Base-by-base conservation (phyloP, 169 alveolate genomes). In the Plasmodium yoelii region DNA sequence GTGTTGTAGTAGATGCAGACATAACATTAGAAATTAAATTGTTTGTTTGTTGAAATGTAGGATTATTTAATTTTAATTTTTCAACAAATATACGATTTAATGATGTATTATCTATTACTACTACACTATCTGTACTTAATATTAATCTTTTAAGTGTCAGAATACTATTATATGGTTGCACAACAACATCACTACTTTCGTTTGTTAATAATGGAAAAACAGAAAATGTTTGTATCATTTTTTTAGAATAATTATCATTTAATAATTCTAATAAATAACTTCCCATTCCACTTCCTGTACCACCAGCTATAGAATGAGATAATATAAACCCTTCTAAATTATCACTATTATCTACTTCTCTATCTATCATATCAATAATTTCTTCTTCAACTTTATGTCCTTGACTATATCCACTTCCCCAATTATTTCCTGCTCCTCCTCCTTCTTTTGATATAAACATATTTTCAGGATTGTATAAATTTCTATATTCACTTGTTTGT, bases 241-340 rank as follows among this genome's bases (percentile, higher is more conserved):
- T 93, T 89, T 97, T 97, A 15, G 99, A 99, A 88, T 94, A 98
- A 75, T 96, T 94, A 84, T 99, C 99, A 91, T 97, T 97, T 46
- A 99, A 94, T 87, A 94, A 94, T 84, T 98, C 99, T 63, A 99
- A 90, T 55, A 99, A 84, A 91, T 97, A 98, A 73, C 99, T 97
- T 2, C 99, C 99, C 97, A 98, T 95, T 2, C 99, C 99, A 57
- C 99, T 96, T 5, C 99, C 99, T n/a, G 99, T 98, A 53, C 99
- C 99, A 53, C 99, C 99, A 7, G 98, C 98, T 44, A 98, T 98
- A 53, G 99, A 98, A 91, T 99, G 99, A 80, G 98, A 95, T 86
- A 99, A 94, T 60, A 98, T 95, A 91, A 99, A 99, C 3, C 99
- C 99, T 91, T 99, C 99, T 84, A 98, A 93, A 53, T 98, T 95